Evolutionary conservation across 768 basidiomycete species (phyloP).

Genomic region (Bullera alba): DNA sequence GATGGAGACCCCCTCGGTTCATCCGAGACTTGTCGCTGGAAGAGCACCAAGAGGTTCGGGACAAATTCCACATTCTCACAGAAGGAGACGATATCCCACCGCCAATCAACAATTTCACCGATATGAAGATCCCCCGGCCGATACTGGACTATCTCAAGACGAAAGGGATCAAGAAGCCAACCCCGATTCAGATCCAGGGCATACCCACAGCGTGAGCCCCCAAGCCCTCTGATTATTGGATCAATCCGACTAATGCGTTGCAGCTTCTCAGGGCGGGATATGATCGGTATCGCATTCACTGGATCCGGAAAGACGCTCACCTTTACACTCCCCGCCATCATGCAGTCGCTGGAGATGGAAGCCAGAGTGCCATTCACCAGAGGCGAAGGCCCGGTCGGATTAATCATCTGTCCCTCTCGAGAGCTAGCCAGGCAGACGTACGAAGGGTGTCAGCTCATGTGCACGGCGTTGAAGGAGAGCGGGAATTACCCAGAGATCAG

Average conservation of each 20-base stretch:
- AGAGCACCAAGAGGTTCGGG: slow-evolving; percentile 66
- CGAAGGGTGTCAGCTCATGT: slow-evolving; percentile 87
- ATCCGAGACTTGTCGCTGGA: slow-evolving; percentile 65
- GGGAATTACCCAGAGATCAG: slow-evolving; percentile 82
- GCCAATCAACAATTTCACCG: slow-evolving; percentile 85
- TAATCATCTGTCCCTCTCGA: slow-evolving; percentile 91
- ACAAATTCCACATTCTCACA: slow-evolving; percentile 89
- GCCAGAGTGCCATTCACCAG: slow-evolving; percentile 76
- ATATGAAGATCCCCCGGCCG: slow-evolving; percentile 94
- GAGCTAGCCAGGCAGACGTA: slow-evolving; percentile 96
- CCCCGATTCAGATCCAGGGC: slow-evolving; percentile 95
- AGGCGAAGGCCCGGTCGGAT: slow-evolving; percentile 94
- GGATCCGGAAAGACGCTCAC: slow-evolving; percentile 98
- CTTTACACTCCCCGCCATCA: slow-evolving; percentile 94
- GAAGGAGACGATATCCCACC: slow-evolving; percentile 91
- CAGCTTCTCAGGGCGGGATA: slow-evolving; percentile 89
- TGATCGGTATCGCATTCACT: slow-evolving; percentile 98
- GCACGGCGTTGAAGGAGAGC: slow-evolving; percentile 61
- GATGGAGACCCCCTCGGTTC: slow-evolving; percentile 82
- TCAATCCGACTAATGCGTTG: not conserved
- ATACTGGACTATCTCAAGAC: slow-evolving; percentile 74
- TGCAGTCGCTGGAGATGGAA: slow-evolving; percentile 93
- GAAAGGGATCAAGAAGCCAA: slow-evolving; percentile 77
- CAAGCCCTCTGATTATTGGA: not conserved
- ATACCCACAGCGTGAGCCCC: slow-evolving; percentile 77